Percentiles rank a stretch among this genome's conserved stretches.
Evolutionary conservation across 2,329 filamentous ascomycete genomes (phyloP).

Genomic region (Neofusicoccum cordaticola): DNA sequence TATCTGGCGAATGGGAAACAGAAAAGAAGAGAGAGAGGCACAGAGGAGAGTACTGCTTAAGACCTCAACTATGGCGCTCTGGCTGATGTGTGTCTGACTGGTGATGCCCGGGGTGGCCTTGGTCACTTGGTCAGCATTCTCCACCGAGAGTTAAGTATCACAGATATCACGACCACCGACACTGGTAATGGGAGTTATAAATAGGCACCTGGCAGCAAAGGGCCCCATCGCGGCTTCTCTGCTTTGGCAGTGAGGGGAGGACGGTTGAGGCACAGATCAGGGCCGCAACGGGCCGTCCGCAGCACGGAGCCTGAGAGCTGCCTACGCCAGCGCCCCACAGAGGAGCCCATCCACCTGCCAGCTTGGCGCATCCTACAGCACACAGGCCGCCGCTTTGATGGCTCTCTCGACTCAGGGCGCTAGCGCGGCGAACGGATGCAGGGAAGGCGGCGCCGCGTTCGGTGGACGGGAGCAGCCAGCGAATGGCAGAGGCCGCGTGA

Average conservation of each 20-base stretch:
- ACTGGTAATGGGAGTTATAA: background rate
- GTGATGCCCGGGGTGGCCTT: background rate
- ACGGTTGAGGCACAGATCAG: background rate
- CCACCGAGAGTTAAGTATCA: background rate
- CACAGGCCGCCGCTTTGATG: background rate
- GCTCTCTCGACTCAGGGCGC: background rate
- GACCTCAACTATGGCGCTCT: background rate
- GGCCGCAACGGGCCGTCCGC: slow-evolving; percentile 13
- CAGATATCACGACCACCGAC: background rate
- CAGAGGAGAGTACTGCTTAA: background rate
- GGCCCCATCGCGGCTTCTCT: background rate
- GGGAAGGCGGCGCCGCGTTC: background rate
- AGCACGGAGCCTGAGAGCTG: slow-evolving; percentile 2
- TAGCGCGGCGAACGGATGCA: background rate
- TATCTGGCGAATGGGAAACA: background rate
- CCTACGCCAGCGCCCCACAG: slow-evolving; percentile 5
- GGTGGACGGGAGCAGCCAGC: background rate
- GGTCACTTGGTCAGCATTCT: background rate
- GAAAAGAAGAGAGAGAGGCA: background rate
- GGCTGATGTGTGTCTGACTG: background rate
- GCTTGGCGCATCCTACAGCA: slow-evolving; percentile 8
- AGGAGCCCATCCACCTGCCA: slow-evolving; percentile 8
- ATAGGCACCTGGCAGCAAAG: background rate
- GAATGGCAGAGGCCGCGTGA: background rate
- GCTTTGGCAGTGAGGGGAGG: background rate